phyloP scores from a whole-genome alignment of 2,329 filamentous ascomycete genomes.

The Stachybotrys elegans region DNA sequence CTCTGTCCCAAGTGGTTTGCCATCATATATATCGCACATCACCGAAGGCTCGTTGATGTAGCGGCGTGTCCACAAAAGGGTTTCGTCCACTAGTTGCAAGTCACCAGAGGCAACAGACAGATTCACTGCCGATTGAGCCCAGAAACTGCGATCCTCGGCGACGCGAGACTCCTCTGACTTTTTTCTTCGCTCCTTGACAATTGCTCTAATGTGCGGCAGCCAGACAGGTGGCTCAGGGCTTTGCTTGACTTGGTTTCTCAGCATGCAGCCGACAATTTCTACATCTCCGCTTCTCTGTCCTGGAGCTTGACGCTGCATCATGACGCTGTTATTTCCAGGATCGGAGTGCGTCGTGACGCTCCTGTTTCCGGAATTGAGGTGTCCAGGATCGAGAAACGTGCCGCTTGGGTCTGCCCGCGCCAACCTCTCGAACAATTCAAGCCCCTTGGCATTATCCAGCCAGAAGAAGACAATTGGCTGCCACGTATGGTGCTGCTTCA shows the following conservation, averaged over 20 bases:
- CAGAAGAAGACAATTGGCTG: slow-evolving; percentile 10
- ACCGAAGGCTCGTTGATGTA: slow-evolving; percentile 21
- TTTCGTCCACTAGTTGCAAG: slow-evolving; percentile 14
- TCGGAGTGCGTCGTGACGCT: too few species aligned
- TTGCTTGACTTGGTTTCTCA: slow-evolving; percentile 8
- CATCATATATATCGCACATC: slow-evolving; percentile 11
- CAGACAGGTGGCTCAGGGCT: slow-evolving; percentile 8
- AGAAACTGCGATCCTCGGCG: slow-evolving; percentile 15
- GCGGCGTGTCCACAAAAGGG: slow-evolving; percentile 20
- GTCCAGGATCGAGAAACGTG: slow-evolving; percentile 14
- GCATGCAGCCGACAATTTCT: slow-evolving; percentile 9
- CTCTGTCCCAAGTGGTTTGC: slow-evolving; percentile 1
- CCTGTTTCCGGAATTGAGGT: background rate
- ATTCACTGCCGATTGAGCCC: slow-evolving; percentile 19
- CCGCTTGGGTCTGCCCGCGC: slow-evolving; percentile 8
- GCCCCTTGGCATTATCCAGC: slow-evolving; percentile 8
- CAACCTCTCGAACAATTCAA: slow-evolving; percentile 12
- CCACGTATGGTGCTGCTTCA: slow-evolving; percentile 6
- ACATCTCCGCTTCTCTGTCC: slow-evolving; percentile 7
- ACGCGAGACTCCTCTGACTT: slow-evolving; percentile 17
- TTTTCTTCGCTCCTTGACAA: slow-evolving; percentile 15
- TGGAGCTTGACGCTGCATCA: slow-evolving; percentile 2
- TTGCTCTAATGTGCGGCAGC: slow-evolving; percentile 7
- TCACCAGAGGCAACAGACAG: slow-evolving; percentile 20
- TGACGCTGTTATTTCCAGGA: too few species aligned